Conservation (phyloP, 108 stramenopile species). For the Bacterosira constricta region DNA sequence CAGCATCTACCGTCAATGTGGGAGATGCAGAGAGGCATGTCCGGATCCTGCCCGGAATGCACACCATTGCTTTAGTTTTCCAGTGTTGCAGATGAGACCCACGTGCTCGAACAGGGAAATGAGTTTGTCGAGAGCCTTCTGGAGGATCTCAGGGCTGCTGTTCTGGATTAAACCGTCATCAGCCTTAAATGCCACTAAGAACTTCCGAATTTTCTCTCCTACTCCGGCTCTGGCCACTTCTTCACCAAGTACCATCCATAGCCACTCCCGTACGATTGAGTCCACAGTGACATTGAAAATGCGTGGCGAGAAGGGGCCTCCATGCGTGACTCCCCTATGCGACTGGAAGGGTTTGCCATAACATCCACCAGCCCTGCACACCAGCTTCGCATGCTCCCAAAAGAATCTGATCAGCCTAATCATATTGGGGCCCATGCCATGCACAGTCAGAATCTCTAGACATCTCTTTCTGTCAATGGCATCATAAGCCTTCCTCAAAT, state of each 20-base stretch:
- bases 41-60: not conserved
- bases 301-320: constrained; percentile 19
- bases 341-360: not conserved
- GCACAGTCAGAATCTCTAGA: not conserved
- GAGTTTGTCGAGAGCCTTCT: not conserved
- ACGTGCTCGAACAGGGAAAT: not conserved
- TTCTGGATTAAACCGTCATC: constrained; percentile 12
- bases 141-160: not conserved
- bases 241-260: too few species aligned
- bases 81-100: constrained; percentile 10
- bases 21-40: too few species aligned
- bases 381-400: constrained; percentile 1
- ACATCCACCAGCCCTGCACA: not conserved
- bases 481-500: constrained; percentile 7
- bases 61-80: constrained; percentile 22
- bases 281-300: constrained; percentile 31
- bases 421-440: constrained; percentile 8
- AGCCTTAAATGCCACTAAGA: constrained; percentile 18
- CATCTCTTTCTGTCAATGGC: constrained; percentile 2
- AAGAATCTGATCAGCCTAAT: not conserved
- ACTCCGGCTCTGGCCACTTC: too few species aligned
- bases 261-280: not conserved
- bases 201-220: not conserved
- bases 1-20: too few species aligned
- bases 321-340: constrained; percentile 20